These are phyloP conservation scores for Diddensiella caesifluorescens DNA, from an alignment of 805 yeast species.

Conservation along the genomic window DNA sequence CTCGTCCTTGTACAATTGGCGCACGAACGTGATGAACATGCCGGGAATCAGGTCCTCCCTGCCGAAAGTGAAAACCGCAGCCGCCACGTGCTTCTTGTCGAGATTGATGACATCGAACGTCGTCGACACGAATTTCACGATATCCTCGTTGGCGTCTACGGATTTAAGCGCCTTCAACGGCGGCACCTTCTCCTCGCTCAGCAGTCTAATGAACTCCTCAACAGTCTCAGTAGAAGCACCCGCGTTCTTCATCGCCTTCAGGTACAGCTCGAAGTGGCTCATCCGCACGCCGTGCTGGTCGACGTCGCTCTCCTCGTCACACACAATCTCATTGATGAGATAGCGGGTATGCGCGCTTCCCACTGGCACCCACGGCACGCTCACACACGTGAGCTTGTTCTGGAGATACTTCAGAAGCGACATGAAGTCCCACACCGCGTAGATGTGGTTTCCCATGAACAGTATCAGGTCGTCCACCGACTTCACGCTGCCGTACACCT, in stretches of 20 bases:
- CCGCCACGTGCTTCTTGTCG: conserved; percentile 20
- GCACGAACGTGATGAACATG: conserved; percentile 22
- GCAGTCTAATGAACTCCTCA: conserved; percentile 11
- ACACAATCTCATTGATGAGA: conserved; percentile 22
- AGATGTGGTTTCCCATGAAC: conserved; percentile 20
- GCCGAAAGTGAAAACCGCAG: conserved; percentile 23
- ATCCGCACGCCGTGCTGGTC: conserved; percentile 19
- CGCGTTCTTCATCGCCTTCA: conserved; percentile 18
- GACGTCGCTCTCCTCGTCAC: conserved; percentile 21
- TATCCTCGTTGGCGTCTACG: conserved; percentile 13
- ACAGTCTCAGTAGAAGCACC: conserved; percentile 16
- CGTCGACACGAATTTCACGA: conserved; percentile 16
- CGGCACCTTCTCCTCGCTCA: conserved; percentile 8
- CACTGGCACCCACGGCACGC: conserved; percentile 20
- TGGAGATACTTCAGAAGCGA: conserved; percentile 19
- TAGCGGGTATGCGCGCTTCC: conserved; percentile 21
- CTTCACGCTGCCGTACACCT: conserved; percentile 18
- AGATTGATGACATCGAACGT: conserved; percentile 18
- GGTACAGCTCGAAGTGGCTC: conserved; percentile 21
- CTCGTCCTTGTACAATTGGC: conserved; percentile 18
- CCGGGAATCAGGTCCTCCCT: conserved; percentile 22
- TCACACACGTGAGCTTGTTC: conserved; percentile 17
- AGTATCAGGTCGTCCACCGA: conserved; percentile 16
- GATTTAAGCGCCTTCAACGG: conserved; percentile 10
- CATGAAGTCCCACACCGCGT: conserved; percentile 24